Evolutionary conservation across 345 rosid genomes (phyloP).

Genomic region (Brassica incana): DNA sequence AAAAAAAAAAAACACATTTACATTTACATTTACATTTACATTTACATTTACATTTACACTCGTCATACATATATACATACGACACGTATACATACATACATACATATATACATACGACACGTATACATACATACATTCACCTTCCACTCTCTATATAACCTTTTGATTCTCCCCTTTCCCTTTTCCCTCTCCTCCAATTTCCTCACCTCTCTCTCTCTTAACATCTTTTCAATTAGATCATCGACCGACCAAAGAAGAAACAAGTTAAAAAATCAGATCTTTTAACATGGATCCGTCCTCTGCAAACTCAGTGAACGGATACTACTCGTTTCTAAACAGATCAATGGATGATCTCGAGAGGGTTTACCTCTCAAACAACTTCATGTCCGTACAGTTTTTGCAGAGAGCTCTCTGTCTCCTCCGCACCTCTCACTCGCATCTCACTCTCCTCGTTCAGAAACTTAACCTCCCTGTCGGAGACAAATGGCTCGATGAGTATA

Average conservation of each 20-base stretch:
- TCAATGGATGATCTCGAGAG: constrained; percentile 95
- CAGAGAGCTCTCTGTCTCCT: constrained; percentile 80
- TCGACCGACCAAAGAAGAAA: constrained; percentile 9
- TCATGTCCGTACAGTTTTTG: constrained; percentile 87
- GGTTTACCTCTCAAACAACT: constrained; percentile 59
- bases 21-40: not conserved
- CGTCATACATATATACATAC: not conserved
- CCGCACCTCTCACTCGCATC: constrained; percentile 79
- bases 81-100: not conserved
- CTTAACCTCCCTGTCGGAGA: constrained; percentile 94
- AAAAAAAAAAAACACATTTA: too few relatives aligned
- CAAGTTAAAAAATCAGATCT: constrained; percentile 17
- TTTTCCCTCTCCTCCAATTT: constrained; percentile 33
- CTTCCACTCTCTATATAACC: constrained; percentile 27
- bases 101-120: not conserved
- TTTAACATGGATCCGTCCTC: constrained; percentile 75
- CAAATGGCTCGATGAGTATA: constrained; percentile 98
- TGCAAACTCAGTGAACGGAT: constrained; percentile 77
- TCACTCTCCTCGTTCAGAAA: constrained; percentile 78
- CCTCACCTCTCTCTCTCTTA: constrained; percentile 32
- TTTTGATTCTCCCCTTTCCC: constrained; percentile 19
- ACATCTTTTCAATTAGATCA: constrained; percentile 25
- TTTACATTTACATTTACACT: not conserved
- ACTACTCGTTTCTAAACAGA: constrained; percentile 76
- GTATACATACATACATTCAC: constrained; percentile 10